Evolutionary conservation across 768 basidiomycete species (phyloP).

Genomic region (Phaffia tasmanica): DNA sequence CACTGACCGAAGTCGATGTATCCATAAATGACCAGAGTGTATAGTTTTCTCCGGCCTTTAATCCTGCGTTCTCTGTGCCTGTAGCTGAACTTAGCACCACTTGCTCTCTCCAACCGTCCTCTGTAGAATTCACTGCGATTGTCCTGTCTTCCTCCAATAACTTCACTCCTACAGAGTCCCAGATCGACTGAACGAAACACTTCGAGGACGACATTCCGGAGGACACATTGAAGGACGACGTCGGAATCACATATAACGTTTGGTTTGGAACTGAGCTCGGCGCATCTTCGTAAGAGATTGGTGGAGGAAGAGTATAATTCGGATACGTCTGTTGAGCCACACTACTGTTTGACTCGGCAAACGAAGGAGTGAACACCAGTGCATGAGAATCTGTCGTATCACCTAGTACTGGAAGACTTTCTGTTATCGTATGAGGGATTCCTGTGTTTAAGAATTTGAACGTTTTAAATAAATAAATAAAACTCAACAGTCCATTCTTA

Average conservation of each 20-base stretch:
- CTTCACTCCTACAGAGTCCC: slow-evolving; percentile 12
- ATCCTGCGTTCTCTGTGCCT: slow-evolving; percentile 6
- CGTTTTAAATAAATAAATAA: not conserved
- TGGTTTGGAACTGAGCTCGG: slow-evolving; percentile 26
- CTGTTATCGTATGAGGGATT: slow-evolving; percentile 22
- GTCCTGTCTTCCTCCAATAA: slow-evolving; percentile 19
- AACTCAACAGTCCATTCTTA: too few species aligned
- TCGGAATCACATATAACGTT: slow-evolving; percentile 34
- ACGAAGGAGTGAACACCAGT: slow-evolving; percentile 34
- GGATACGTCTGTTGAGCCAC: slow-evolving; percentile 35
- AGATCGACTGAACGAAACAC: slow-evolving; percentile 28
- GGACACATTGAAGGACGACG: slow-evolving; percentile 27
- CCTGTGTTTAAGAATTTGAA: not conserved
- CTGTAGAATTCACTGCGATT: slow-evolving; percentile 23
- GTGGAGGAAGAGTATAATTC: slow-evolving; percentile 36
- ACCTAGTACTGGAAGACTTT: slow-evolving; percentile 29
- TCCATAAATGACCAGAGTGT: slow-evolving; percentile 33
- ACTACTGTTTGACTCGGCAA: slow-evolving; percentile 22
- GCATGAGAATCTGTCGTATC: slow-evolving; percentile 35
- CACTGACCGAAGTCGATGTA: slow-evolving; percentile 11
- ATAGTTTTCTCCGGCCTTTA: slow-evolving; percentile 33
- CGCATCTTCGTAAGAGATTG: slow-evolving; percentile 1
- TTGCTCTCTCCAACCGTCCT: slow-evolving; percentile 32
- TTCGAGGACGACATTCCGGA: slow-evolving; percentile 29
- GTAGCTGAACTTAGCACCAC: slow-evolving; percentile 26